Evolutionary conservation across 2,329 filamentous ascomycete genomes (phyloP).

Genomic region (Apiospora sp.): DNA sequence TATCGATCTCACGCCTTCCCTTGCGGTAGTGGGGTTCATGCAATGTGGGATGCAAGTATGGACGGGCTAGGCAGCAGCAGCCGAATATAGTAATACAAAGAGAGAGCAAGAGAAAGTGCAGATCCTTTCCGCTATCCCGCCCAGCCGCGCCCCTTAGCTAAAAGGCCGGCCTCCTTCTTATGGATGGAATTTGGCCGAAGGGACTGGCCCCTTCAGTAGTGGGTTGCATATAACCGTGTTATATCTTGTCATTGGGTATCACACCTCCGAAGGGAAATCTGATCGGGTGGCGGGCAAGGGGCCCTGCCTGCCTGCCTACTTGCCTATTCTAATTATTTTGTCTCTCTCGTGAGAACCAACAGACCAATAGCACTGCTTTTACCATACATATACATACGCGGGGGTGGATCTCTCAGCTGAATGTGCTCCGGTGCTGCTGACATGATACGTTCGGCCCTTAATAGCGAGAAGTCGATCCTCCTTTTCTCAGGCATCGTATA

Average conservation of each 20-base stretch:
- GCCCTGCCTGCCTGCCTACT: not conserved
- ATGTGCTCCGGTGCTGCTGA: constrained; percentile 2
- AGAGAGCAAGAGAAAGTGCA: not conserved
- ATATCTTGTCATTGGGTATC: not conserved
- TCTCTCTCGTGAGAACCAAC: not conserved
- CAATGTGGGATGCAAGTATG: constrained; percentile 9
- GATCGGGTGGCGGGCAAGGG: not conserved
- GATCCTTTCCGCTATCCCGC: constrained; percentile 8
- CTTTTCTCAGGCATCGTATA: constrained; percentile 1
- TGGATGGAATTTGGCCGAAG: constrained; percentile 14
- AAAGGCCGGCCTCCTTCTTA: not conserved
- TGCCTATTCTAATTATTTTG: not conserved
- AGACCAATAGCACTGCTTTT: not conserved
- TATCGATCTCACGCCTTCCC: constrained; percentile 3
- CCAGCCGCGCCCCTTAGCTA: not conserved
- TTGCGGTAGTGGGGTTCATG: not conserved
- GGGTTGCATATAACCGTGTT: constrained; percentile 9
- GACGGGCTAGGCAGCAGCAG: constrained; percentile 18
- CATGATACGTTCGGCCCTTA: constrained; percentile 2
- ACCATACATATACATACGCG: not conserved
- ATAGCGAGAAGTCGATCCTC: constrained; percentile 3
- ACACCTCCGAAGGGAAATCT: not conserved
- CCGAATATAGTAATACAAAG: not conserved
- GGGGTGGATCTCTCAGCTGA: not conserved
- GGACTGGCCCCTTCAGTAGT: not conserved